Evolutionary conservation across 2,329 filamentous ascomycete genomes (phyloP).

Genomic region (Xylariales sp.): DNA sequence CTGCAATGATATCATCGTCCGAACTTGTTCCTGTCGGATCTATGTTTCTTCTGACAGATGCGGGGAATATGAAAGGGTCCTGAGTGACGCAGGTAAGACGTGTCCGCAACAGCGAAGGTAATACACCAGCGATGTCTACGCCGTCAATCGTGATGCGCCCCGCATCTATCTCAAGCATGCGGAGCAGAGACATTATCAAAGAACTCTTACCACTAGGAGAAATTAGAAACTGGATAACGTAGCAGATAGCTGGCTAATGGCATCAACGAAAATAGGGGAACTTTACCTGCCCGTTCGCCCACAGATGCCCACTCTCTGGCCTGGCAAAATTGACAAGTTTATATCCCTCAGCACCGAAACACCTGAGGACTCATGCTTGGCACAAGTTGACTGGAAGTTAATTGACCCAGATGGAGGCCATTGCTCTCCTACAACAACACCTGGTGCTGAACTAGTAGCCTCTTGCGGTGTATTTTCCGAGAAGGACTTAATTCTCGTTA

Average conservation of each 20-base stretch:
- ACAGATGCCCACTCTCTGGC: constrained; percentile 31
- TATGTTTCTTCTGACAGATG: no score
- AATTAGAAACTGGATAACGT: background rate
- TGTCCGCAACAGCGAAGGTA: constrained; percentile 29
- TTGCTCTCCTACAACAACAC: background rate
- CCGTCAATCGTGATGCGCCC: background rate
- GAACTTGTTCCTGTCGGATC: no score
- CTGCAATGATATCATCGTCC: background rate
- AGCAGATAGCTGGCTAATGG: background rate
- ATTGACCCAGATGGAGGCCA: constrained; percentile 28
- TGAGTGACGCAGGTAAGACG: constrained; percentile 49
- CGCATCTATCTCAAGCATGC: background rate
- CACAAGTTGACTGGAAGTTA: constrained; percentile 24
- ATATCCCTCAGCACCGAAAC: background rate
- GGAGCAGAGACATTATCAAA: background rate
- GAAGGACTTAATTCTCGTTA: background rate
- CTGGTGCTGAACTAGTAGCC: background rate
- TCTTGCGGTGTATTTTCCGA: background rate
- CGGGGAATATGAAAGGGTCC: constrained; percentile 47
- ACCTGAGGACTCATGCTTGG: constrained; percentile 6
- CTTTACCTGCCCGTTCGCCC: constrained; percentile 27
- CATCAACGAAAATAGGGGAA: background rate
- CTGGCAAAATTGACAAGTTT: constrained; percentile 21
- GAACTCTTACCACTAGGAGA: constrained; percentile 1
- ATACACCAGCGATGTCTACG: background rate